A percentile compares a stretch with the other conserved stretches of the same genome.
phyloP scores from a whole-genome alignment of 352 stramenopile species.

The Phytophthora vignae region DNA sequence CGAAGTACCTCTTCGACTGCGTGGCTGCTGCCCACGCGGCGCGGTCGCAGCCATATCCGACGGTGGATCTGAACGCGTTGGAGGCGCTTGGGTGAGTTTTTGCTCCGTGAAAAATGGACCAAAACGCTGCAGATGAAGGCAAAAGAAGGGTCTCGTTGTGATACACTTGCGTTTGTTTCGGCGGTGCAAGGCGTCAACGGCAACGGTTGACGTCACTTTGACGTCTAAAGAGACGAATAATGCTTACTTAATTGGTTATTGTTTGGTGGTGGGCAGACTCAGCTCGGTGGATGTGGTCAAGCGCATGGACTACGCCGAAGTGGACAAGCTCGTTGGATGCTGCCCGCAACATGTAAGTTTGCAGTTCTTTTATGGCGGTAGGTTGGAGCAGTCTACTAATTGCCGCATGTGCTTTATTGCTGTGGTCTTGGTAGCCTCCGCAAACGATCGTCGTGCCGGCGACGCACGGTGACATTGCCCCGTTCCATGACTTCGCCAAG shows the following conservation, averaged over 20 bases:
- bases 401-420: neutral
- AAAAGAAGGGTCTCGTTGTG: conserved; percentile 2
- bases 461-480: conserved; percentile 23
- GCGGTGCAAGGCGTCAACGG: conserved; percentile 5
- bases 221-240: neutral
- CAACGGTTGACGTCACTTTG: neutral
- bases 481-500: conserved; percentile 57
- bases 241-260: neutral
- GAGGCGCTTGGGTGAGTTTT: conserved; percentile 54
- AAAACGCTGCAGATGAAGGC: conserved; percentile 5
- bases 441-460: conserved; percentile 53
- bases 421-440: conserved; percentile 48
- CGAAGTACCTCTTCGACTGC: conserved; percentile 75
- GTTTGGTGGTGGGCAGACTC: conserved; percentile 34
- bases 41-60: conserved; percentile 30
- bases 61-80: conserved; percentile 48
- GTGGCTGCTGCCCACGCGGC: conserved; percentile 21
- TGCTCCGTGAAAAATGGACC: neutral
- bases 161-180: conserved; percentile 17
- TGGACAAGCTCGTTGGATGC: conserved; percentile 65
- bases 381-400: neutral
- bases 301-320: conserved; percentile 59
- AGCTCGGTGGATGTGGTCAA: conserved; percentile 62
- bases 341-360: conserved; percentile 56
- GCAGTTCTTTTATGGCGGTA: neutral